Base-by-base conservation (phyloP, 345 rosid species). In the Hibiscus trionum region DNA sequence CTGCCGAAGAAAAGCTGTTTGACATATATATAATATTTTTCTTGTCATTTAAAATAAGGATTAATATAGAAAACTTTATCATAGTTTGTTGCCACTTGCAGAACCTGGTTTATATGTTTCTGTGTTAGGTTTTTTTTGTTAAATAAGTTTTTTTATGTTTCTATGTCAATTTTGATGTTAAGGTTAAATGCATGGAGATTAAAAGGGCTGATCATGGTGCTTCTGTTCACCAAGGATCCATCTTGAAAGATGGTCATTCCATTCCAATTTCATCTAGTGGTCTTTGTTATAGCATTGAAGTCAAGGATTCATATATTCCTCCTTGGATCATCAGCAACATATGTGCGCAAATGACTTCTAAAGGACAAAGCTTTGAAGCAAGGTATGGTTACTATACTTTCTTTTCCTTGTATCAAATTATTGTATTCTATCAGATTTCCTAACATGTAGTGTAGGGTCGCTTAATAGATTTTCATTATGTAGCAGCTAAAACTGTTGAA, bases 251-350 rank as follows among this genome's bases (percentile, higher is more conserved):
- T 64, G 73, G 75, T 26, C 80, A 78, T 70, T 46, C 76, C n/a
- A 15, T 16, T 4, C 77, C 57, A 67, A 37, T 12, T 71, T 77
- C 80, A 72, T 55, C 79, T 35, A 16, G 75, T 61, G 77, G 75
- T 72, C 79, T 73, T 77, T 68, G 82, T 78, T 83, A 77, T 78
- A 82, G 86, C 74, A 74, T 93, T 56, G 97, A 95, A 87, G 77
- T 95, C 56, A 84, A 78, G 73, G 94, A 80, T 70, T 76, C 85
- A 44, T 87, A 78, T 82, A 78, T 95, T 76, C 96, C 98, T 0
- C 88, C 98, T 2, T 95, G 99, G 99, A 91, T 91, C 55, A 72
- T 89, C 52, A 85, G 86, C 84, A 86, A 83, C 53, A 52, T 95
- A 39, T 90, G 97, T 79, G 70, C 86, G 16, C 76, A 78, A 57